Evolutionary conservation across 2,329 filamentous ascomycete species (phyloP), one percentile per base, ranked within the genome.

Genomic region (Penicillium sp.): DNA sequence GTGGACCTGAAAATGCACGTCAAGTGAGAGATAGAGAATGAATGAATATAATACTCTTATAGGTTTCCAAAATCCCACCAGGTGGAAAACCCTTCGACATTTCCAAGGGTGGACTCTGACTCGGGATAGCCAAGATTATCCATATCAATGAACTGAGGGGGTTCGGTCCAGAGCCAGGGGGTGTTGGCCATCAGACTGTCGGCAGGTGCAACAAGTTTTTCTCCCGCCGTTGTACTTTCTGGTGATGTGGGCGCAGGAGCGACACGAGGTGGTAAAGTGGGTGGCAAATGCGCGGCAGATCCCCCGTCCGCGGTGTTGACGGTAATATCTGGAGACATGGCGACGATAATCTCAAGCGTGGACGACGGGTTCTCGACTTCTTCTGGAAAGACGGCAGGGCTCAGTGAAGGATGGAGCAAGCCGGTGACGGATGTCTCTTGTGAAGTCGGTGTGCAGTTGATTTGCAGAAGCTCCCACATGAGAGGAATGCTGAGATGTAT

Each of bases 381-480:
- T 10, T 77, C 72, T 2, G 69, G 64, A 1, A 72, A 27, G 1
- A 70, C 58, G 0, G 77, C 72, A 0, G 76, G 70, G 0, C 59
- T 62, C 3, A 82, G 75, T 0, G 80, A 79, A 1, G 74, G 65
- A 55, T 81, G 77, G 2, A 83, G 71, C 2, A 83, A 68, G 3
- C 79, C 76, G 2, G 74, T 70, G 0, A 69, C 69, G 0, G 77
- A 70, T 1, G 71, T 68, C 13, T 77, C 74, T 6, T 73, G 73
- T 1, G 73, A 67, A 18, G 77, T 73, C 0, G 75, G 69, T 7
- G 71, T 72, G 33, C 73, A 81, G 64, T 79, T 81, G 65, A 82
- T 78, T 55, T 82, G 79, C 4, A 83, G 67, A 10, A 83, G 78
- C 39, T 82, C 79, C 81, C 81, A 83, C 81, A 83, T 83, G 4